Conservation (phyloP, 768 basidiomycete genomes). For the Russula ochroleuca region DNA sequence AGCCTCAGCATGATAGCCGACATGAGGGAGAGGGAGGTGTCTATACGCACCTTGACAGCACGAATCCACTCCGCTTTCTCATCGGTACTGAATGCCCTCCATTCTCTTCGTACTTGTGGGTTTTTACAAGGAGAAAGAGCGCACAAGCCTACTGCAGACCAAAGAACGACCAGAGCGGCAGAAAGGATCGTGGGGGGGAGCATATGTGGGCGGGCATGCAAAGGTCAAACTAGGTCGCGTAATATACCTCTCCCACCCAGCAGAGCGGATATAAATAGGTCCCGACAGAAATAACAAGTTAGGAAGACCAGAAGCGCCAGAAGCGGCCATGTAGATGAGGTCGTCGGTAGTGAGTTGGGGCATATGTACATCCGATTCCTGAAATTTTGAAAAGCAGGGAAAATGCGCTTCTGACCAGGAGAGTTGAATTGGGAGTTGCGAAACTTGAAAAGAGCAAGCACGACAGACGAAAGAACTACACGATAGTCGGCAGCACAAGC, state of each 20-base stretch:
- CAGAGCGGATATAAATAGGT: neutral
- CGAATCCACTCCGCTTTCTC: constrained; percentile 30
- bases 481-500: no score
- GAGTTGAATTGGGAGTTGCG: no score
- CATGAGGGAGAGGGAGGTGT: neutral
- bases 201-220: neutral
- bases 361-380: no score
- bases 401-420: neutral
- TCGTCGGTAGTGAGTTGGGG: no score
- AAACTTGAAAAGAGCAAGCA: no score
- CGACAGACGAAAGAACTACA: no score
- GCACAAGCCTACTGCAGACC: neutral
- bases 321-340: neutral
- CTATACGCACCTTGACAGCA: constrained; percentile 29
- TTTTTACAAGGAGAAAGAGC: constrained; percentile 11
- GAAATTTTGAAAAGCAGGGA: neutral
- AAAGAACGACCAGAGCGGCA: neutral
- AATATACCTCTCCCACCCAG: neutral
- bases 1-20: neutral
- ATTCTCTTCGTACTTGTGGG: constrained; percentile 29
- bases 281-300: neutral
- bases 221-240: neutral
- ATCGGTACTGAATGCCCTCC: constrained; percentile 25
- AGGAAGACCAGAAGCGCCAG: neutral
- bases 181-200: neutral